These are phyloP conservation scores for Plicaturopsis crispa DNA, from an alignment of 768 basidiomycete species.

Conservation along the genomic window DNA sequence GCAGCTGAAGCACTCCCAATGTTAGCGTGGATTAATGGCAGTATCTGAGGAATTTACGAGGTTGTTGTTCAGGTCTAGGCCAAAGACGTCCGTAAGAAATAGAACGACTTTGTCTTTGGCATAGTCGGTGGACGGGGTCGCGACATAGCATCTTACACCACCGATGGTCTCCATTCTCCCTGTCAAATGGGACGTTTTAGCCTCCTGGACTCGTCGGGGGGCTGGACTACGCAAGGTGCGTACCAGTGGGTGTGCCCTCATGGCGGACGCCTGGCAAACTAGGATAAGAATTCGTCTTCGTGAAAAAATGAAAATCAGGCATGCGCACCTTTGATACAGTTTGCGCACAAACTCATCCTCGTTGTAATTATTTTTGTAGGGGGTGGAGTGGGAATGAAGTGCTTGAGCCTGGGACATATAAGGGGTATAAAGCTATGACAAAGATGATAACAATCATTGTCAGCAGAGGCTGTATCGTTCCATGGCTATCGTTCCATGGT, in stretches of 20 bases:
- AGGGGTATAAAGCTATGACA: too few species aligned
- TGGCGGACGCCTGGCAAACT: background rate
- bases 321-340: background rate
- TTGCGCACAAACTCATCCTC: background rate
- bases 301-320: background rate
- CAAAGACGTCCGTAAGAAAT: slow-evolving; percentile 31
- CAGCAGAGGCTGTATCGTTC: too few species aligned
- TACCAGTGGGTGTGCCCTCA: background rate
- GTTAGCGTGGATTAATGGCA: background rate
- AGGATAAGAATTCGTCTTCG: background rate
- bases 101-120: slow-evolving; percentile 33
- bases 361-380: background rate
- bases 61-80: slow-evolving; percentile 25
- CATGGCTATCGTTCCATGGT: too few species aligned
- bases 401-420: too few species aligned
- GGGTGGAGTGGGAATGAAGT: too few species aligned
- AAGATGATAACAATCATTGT: too few species aligned
- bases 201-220: background rate
- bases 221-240: background rate
- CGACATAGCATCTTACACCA: slow-evolving; percentile 32
- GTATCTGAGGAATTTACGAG: slow-evolving; percentile 9
- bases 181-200: slow-evolving; percentile 6
- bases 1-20: slow-evolving; percentile 20
- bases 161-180: slow-evolving; percentile 26
- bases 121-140: slow-evolving; percentile 29